Conservation (phyloP, 202 grass and related monocot species). For the Zizania palustris region DNA sequence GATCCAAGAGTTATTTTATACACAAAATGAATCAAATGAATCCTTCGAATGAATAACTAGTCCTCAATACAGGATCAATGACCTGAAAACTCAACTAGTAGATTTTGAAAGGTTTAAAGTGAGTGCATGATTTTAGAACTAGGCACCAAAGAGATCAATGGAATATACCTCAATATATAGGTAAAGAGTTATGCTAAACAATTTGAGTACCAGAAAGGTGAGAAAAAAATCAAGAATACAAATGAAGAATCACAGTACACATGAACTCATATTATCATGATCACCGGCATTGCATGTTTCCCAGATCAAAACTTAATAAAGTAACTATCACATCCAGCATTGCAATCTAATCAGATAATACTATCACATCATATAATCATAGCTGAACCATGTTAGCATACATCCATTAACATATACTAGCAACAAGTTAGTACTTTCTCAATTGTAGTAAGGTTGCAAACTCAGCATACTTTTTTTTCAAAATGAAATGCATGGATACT, state of each 20-base stretch:
- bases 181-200: slow-evolving; percentile 4
- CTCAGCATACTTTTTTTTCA: background rate
- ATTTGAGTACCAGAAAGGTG: slow-evolving; percentile 9
- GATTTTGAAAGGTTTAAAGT: background rate
- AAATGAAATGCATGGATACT: slow-evolving; percentile 47
- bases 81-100: background rate
- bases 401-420: background rate
- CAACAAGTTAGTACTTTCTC: background rate
- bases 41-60: background rate
- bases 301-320: slow-evolving; percentile 1
- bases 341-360: slow-evolving; percentile 14
- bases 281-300: slow-evolving; percentile 3
- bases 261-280: slow-evolving; percentile 1
- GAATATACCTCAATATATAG: background rate
- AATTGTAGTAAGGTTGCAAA: slow-evolving; percentile 13
- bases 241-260: background rate
- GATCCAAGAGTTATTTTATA: too few relatives aligned
- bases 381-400: background rate
- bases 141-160: slow-evolving; percentile 9
- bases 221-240: background rate
- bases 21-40: too few relatives aligned
- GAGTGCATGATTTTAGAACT: background rate
- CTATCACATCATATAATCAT: background rate
- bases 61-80: background rate
- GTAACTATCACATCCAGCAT: slow-evolving; percentile 5